These are phyloP conservation scores for Penicillium sp. DNA, from an alignment of 2,329 filamentous ascomycete species.

Conservation along the genomic window DNA sequence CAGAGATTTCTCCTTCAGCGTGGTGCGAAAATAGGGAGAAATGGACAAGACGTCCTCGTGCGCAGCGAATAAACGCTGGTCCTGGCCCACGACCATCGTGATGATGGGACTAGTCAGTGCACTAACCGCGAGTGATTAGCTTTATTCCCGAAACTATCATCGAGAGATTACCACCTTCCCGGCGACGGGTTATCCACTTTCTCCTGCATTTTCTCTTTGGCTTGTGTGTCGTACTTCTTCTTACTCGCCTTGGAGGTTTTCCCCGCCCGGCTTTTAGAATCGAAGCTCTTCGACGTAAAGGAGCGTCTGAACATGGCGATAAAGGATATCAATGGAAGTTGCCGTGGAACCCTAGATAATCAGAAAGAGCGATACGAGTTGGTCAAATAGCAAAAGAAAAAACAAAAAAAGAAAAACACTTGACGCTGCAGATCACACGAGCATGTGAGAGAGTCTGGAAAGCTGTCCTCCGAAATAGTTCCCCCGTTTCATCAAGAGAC, in stretches of 20 bases:
- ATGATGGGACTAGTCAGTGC: slow-evolving; percentile 71
- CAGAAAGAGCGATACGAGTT: slow-evolving; percentile 42
- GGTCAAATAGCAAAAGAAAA: slow-evolving; percentile 32
- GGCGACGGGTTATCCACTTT: slow-evolving; percentile 64
- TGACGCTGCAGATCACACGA: slow-evolving; percentile 53
- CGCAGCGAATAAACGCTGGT: slow-evolving; percentile 88
- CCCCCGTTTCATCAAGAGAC: slow-evolving; percentile 33
- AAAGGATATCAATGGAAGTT: slow-evolving; percentile 28
- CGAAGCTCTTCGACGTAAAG: slow-evolving; percentile 72
- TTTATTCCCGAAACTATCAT: background rate
- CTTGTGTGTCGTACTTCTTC: slow-evolving; percentile 73
- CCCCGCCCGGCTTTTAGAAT: slow-evolving; percentile 79
- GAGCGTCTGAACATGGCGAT: slow-evolving; percentile 88
- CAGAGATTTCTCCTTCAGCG: slow-evolving; percentile 70
- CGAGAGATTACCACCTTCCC: slow-evolving; percentile 45
- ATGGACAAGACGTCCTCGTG: slow-evolving; percentile 88
- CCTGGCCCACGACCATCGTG: slow-evolving; percentile 78
- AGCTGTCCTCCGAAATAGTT: slow-evolving; percentile 45
- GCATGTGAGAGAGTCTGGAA: slow-evolving; percentile 53
- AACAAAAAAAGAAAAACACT: slow-evolving; percentile 29
- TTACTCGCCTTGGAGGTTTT: slow-evolving; percentile 78
- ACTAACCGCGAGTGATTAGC: slow-evolving; percentile 26
- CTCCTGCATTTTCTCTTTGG: slow-evolving; percentile 85
- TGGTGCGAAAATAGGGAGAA: slow-evolving; percentile 78
- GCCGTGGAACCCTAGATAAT: slow-evolving; percentile 38